Conservation (phyloP, 352 stramenopile species). For the Phytophthora melonis region DNA sequence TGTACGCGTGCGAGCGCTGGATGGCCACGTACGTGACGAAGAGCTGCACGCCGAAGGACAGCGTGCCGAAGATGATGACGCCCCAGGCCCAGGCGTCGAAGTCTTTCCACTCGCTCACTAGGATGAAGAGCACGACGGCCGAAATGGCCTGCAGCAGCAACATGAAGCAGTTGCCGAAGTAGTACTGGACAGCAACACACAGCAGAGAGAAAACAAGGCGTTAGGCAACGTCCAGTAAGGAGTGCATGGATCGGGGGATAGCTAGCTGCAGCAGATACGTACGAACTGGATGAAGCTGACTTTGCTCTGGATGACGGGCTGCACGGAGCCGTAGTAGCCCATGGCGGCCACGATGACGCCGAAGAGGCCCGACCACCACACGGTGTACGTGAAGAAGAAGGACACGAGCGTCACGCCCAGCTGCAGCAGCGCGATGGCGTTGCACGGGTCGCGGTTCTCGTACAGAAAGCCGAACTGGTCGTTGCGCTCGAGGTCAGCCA, state of each 20-base stretch:
- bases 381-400: conserved; percentile 85
- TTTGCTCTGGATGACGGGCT: conserved; percentile 90
- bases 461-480: conserved; percentile 85
- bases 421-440: conserved; percentile 83
- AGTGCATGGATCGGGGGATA: no score
- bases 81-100: conserved; percentile 81
- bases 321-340: conserved; percentile 85
- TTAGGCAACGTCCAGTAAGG: no score
- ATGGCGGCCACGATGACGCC: conserved; percentile 81
- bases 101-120: conserved; percentile 82
- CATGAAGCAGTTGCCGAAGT: conserved; percentile 91
- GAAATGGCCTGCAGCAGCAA: conserved; percentile 78
- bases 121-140: conserved; percentile 73
- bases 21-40: conserved; percentile 85
- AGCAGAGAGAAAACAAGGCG: no score
- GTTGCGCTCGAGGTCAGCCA: conserved; percentile 78
- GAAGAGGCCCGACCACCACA: conserved; percentile 85
- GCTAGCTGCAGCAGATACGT: conserved; percentile 39
- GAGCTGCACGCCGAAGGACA: conserved; percentile 76
- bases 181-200: conserved; percentile 60
- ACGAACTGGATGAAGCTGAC: conserved; percentile 90
- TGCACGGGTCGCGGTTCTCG: conserved; percentile 86
- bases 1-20: conserved; percentile 79
- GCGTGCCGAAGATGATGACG: conserved; percentile 72
- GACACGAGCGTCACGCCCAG: conserved; percentile 70